Evolutionary conservation across 148 eudicot genomes (phyloP).

Genomic region (Chenopodium quinoa): DNA sequence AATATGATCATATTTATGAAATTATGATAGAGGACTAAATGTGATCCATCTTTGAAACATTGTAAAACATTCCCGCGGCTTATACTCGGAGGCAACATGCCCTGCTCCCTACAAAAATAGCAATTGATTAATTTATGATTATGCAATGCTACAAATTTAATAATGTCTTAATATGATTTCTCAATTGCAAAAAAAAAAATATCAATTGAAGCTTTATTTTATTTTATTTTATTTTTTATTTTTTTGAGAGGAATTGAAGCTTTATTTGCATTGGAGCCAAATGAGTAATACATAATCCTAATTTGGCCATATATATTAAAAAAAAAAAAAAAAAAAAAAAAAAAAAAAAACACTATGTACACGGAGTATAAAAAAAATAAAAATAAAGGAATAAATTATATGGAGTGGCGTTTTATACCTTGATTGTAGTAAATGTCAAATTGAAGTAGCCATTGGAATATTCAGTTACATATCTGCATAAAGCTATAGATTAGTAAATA

Average conservation of each 20-base stretch:
- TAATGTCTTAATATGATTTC: too few relatives aligned
- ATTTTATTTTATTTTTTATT: too few relatives aligned
- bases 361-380: background rate
- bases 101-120: background rate
- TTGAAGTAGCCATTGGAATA: background rate
- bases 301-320: too few relatives aligned
- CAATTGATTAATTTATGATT: background rate
- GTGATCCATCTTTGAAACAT: background rate
- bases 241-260: too few relatives aligned
- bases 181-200: too few relatives aligned
- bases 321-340: too few relatives aligned
- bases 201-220: too few relatives aligned
- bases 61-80: background rate
- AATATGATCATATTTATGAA: too few relatives aligned
- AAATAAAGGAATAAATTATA: background rate
- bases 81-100: background rate
- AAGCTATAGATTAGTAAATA: background rate
- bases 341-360: too few relatives aligned
- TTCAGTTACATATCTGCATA: background rate
- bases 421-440: constrained; percentile 3
- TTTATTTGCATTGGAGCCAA: too few relatives aligned
- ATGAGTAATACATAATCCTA: too few relatives aligned
- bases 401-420: background rate
- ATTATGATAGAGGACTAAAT: background rate
- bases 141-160: too few relatives aligned